Percentiles rank a stretch among this genome's conserved stretches.
These are phyloP conservation scores for Leishmania aethiopica DNA, from an alignment of 208 protist genomes.

Conservation along the genomic window DNA sequence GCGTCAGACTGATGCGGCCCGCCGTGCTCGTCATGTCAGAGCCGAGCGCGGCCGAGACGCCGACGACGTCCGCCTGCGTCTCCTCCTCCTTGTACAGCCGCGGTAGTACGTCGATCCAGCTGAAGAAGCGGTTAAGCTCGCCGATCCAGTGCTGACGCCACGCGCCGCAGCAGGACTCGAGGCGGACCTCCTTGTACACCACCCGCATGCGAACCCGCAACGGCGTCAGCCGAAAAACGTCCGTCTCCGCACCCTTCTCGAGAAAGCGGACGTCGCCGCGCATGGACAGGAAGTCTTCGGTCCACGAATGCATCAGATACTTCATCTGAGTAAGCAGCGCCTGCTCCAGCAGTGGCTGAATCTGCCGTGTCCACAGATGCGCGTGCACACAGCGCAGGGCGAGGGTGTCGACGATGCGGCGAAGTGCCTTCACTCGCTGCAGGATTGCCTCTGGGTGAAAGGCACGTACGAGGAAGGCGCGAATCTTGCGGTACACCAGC, in stretches of 20 bases:
- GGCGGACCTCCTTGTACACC: constrained; percentile 73
- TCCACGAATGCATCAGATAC: constrained; percentile 77
- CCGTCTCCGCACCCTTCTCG: constrained; percentile 53
- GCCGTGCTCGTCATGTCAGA: constrained; percentile 13
- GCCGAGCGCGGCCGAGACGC: constrained; percentile 5
- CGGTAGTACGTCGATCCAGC: constrained; percentile 77
- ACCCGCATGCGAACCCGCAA: constrained; percentile 85
- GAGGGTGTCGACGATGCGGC: constrained; percentile 52
- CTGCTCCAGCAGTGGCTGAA: constrained; percentile 74
- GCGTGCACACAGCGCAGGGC: constrained; percentile 61
- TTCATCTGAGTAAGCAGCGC: constrained; percentile 71
- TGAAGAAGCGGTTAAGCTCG: constrained; percentile 74
- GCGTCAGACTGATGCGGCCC: constrained; percentile 10
- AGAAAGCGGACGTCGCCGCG: constrained; percentile 68
- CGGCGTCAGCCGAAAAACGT: constrained; percentile 79
- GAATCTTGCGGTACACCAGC: constrained; percentile 54
- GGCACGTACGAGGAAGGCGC: constrained; percentile 38
- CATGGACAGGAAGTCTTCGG: constrained; percentile 85
- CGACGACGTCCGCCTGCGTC: constrained; percentile 23
- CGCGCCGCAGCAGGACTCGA: constrained; percentile 54
- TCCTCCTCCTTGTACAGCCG: constrained; percentile 63
- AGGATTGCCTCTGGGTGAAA: constrained; percentile 69
- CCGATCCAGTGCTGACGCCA: constrained; percentile 85
- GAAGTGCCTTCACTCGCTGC: constrained; percentile 62
- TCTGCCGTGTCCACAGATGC: constrained; percentile 66